Evolutionary conservation across 2,329 filamentous ascomycete species (phyloP), one percentile per base, ranked within the genome.

Genomic region (Orbilia oligospora): DNA sequence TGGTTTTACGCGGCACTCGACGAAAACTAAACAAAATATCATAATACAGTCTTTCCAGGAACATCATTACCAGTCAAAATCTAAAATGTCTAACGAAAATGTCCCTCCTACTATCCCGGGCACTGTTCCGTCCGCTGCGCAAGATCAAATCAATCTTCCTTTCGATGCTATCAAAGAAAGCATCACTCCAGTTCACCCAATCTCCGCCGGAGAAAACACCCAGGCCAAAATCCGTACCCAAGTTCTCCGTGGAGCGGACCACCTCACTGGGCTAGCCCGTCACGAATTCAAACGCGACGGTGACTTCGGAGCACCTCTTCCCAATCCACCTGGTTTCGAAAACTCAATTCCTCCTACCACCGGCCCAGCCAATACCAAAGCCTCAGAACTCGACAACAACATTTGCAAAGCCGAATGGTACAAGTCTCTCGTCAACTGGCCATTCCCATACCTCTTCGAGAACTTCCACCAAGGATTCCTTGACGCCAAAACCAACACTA

Each of bases 371-470:
- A 78, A 78, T 27, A 64, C 56, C 18, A 64, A 58, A 38, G 49
- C 63, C 22, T 49, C 51, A 14, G 75, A 78, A 18, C 64, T 78
- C 12, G 75, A 78, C 49, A 72, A 56, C 53, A 78, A 78, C 30
- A 78, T 78, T 41, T 78, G 75, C 68, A 78, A 78, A 49, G 46
- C 63, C n/a, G 75, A 72, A 72, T 78, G 75, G 75, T 38, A 72
- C 75, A 78, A 72, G 53, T 72, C 75, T 16, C 68, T 67, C 46
- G 49, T 72, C 58, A 70, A 78, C 55, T 78, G 68, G 68, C 75
- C 75, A 1, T 78, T 66, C 36, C 53, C 68, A 12, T 53, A 72
- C 38, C 61, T 78, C 24, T 78, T 78, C 46, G 75, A 78, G 9
- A 38, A 49, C 46, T 78, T 72, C 48, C 64, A 65, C 46, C 24